phyloP scores from a whole-genome alignment of 2,329 filamentous ascomycete species.

The Escovopsis sp. region DNA sequence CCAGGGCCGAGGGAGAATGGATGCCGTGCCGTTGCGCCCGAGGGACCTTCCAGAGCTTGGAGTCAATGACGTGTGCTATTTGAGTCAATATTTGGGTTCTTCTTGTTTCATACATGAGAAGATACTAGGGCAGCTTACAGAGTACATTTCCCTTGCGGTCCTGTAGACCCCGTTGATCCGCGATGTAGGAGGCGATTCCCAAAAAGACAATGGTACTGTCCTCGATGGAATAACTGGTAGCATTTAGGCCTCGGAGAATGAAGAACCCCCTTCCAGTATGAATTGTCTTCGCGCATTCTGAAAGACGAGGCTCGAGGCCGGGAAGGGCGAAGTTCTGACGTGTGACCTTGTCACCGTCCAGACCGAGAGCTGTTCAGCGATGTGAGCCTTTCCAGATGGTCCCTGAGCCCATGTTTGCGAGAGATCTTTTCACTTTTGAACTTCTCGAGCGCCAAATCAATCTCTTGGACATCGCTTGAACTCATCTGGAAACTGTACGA shows the following conservation, averaged over 20 bases:
- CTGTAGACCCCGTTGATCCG: conserved; percentile 35
- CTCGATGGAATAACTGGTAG: conserved; percentile 30
- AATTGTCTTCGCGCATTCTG: conserved; percentile 19
- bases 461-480: conserved; percentile 9
- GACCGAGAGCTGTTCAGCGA: conserved; percentile 15
- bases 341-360: conserved; percentile 23
- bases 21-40: conserved; percentile 32
- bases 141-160: conserved; percentile 32
- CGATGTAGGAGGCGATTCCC: conserved; percentile 42
- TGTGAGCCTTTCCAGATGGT: conserved; percentile 8
- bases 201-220: conserved; percentile 42
- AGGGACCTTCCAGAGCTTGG: conserved; percentile 29
- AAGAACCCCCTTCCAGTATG: conserved; percentile 34
- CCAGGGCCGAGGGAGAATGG: conserved; percentile 31
- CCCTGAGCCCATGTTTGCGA: too few species aligned
- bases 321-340: conserved; percentile 27
- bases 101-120: neutral
- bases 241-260: conserved; percentile 38
- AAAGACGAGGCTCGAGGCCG: conserved; percentile 19
- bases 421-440: conserved; percentile 11
- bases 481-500: conserved; percentile 9
- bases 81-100: conserved; percentile 1
- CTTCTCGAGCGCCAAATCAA: conserved; percentile 10
- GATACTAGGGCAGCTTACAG: conserved; percentile 20
- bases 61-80: conserved; percentile 33